Percentiles rank a stretch among this genome's conserved stretches.
Conservation (phyloP, 192 early-diverging fungal species). For the Thoreauomyces humboldtii region DNA sequence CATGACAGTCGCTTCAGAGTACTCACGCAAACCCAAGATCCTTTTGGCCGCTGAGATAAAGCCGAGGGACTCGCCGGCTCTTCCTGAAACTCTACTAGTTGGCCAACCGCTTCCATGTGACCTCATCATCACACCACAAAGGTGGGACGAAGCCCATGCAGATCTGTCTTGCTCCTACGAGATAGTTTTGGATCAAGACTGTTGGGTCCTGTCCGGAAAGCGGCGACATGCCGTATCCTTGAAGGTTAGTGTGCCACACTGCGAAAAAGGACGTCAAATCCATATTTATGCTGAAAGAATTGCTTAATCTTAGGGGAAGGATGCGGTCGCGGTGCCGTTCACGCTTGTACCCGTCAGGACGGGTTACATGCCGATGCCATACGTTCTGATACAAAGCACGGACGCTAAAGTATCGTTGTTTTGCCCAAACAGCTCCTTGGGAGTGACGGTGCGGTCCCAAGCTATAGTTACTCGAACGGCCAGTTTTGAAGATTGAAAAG, state of each 20-base stretch:
- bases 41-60: conserved; percentile 21
- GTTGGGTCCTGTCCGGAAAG: neutral
- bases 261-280: neutral
- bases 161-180: conserved; percentile 1
- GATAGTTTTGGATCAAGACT: neutral
- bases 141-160: conserved; percentile 3
- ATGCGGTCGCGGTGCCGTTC: neutral
- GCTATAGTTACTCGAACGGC: neutral
- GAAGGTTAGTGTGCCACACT: neutral
- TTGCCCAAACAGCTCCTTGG: neutral
- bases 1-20: neutral
- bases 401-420: neutral
- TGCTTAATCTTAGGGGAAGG: neutral
- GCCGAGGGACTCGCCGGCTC: conserved; percentile 18
- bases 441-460: neutral
- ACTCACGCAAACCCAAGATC: conserved; percentile 25
- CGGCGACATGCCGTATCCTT: neutral
- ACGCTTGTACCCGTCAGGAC: conserved; percentile 2
- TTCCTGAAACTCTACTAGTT: conserved; percentile 41
- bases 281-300: neutral
- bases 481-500: too few species aligned
- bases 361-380: neutral
- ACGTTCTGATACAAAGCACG: neutral
- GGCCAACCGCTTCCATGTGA: conserved; percentile 57
- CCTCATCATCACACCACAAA: conserved; percentile 35